A percentile compares a stretch with the other conserved stretches of the same genome.
Evolutionary conservation across 495 filamentous ascomycete species (phyloP).

Genomic region (Xanthoparmelia taractica): DNA sequence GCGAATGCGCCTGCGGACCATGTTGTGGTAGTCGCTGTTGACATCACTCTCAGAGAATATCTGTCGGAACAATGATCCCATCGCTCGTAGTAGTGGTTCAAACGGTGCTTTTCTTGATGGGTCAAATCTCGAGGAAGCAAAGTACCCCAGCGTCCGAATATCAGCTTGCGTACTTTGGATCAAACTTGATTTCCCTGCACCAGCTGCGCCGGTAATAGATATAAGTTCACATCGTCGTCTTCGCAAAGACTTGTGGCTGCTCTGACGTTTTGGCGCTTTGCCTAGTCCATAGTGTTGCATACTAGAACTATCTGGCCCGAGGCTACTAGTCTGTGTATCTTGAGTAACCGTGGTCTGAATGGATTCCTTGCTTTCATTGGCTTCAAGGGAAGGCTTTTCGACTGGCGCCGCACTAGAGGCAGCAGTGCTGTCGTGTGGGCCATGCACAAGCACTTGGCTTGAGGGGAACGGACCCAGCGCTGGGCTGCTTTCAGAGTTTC

Average conservation of each 20-base stretch:
- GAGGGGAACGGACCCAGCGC: slow-evolving; percentile 29
- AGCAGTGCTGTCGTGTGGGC: slow-evolving; percentile 28
- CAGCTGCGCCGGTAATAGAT: slow-evolving; percentile 64
- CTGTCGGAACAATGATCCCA: slow-evolving; percentile 79
- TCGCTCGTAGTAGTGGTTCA: slow-evolving; percentile 68
- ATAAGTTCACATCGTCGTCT: slow-evolving; percentile 70
- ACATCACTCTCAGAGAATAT: slow-evolving; percentile 87
- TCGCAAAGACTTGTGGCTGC: slow-evolving; percentile 51
- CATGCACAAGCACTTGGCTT: slow-evolving; percentile 18
- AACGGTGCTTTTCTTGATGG: slow-evolving; percentile 73
- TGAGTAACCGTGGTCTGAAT: slow-evolving; percentile 24
- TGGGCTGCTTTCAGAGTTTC: slow-evolving; percentile 35
- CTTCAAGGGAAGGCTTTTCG: slow-evolving; percentile 19
- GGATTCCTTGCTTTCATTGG: slow-evolving; percentile 19
- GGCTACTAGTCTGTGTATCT: slow-evolving; percentile 15
- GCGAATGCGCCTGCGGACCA: slow-evolving; percentile 61
- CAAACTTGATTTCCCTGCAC: slow-evolving; percentile 77
- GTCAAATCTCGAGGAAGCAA: slow-evolving; percentile 78
- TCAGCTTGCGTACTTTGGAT: slow-evolving; percentile 67
- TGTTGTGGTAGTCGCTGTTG: slow-evolving; percentile 71
- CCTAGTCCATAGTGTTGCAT: slow-evolving; percentile 1
- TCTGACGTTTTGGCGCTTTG: slow-evolving; percentile 35
- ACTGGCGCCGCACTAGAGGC: slow-evolving; percentile 13
- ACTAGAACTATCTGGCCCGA: slow-evolving; percentile 13
- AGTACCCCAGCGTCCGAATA: slow-evolving; percentile 69